Percentiles rank a stretch among this genome's conserved stretches.
Conservation (phyloP, 2,329 filamentous ascomycete genomes). For the Alternaria brassicae region DNA sequence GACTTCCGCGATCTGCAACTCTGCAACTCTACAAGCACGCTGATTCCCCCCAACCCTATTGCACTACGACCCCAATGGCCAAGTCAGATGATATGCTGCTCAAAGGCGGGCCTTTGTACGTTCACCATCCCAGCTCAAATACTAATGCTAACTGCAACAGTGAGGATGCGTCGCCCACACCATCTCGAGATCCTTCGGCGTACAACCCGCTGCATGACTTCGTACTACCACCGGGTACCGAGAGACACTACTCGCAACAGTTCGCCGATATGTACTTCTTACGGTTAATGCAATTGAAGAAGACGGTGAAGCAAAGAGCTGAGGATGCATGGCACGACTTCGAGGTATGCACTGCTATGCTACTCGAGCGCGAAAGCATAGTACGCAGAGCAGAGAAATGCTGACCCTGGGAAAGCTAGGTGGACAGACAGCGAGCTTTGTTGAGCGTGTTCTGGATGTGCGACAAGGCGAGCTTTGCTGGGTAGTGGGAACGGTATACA, state of each 20-base stretch:
- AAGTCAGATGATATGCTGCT: conserved; percentile 32
- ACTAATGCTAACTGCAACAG: conserved; percentile 29
- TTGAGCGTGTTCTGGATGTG: conserved; percentile 92
- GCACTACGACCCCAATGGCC: conserved; percentile 21
- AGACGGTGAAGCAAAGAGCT: conserved; percentile 77
- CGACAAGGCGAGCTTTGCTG: conserved; percentile 95
- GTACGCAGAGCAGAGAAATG: background rate
- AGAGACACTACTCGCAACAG: conserved; percentile 85
- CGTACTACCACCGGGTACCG: conserved; percentile 68
- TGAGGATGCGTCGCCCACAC: conserved; percentile 32
- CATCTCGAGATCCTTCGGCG: conserved; percentile 52
- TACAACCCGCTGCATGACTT: conserved; percentile 83
- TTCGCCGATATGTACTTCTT: conserved; percentile 98
- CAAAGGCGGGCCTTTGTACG: conserved; percentile 42
- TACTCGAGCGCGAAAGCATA: background rate
- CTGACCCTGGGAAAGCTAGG: conserved; percentile 60
- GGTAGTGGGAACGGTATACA: conserved; percentile 93
- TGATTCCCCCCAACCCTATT: background rate
- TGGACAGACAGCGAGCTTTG: conserved; percentile 74
- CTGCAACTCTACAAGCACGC: conserved; percentile 9
- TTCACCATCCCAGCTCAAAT: background rate
- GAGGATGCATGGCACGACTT: conserved; percentile 78
- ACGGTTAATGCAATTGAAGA: conserved; percentile 85
- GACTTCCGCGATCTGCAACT: conserved; percentile 25
- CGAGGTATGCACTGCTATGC: conserved; percentile 54